These are phyloP conservation scores for Pseudogymnoascus sp. DNA, from an alignment of 2,329 filamentous ascomycete genomes.

Conservation along the genomic window DNA sequence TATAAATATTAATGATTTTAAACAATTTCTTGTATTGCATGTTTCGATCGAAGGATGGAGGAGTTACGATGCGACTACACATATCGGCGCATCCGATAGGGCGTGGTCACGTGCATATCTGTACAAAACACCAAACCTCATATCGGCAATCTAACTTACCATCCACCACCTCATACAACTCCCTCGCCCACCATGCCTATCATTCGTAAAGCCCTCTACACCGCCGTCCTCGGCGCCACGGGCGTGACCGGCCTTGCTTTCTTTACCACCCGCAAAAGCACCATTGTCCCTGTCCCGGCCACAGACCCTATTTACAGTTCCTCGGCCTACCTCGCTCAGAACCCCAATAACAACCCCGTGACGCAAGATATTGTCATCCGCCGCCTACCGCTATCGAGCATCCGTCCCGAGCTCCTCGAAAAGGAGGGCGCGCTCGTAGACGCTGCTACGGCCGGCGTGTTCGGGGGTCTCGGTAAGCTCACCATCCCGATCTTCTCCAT, in stretches of 20 bases:
- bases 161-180: background rate
- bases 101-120: background rate
- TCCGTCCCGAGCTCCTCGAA: conserved; percentile 56
- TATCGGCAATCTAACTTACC: background rate
- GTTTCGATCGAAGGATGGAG: background rate
- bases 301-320: conserved; percentile 54
- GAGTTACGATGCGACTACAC: background rate
- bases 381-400: conserved; percentile 51
- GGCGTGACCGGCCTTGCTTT: conserved; percentile 18
- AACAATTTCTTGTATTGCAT: background rate
- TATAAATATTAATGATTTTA: background rate
- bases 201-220: conserved; percentile 12
- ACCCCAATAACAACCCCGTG: conserved; percentile 52
- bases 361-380: conserved; percentile 57
- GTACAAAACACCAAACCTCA: background rate
- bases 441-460: conserved; percentile 59
- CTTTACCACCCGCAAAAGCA: conserved; percentile 17
- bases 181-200: background rate
- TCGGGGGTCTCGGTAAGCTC: conserved; percentile 51
- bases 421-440: conserved; percentile 51
- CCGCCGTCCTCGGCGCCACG: conserved; percentile 17
- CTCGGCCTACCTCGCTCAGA: conserved; percentile 47
- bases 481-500: conserved; percentile 8
- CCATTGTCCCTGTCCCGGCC: conserved; percentile 44
- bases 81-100: background rate